A percentile compares a stretch with the other conserved stretches of the same genome.
Conservation (phyloP, 1,139 yeast genomes). For the Yamadazyma spencermartinsiae region DNA sequence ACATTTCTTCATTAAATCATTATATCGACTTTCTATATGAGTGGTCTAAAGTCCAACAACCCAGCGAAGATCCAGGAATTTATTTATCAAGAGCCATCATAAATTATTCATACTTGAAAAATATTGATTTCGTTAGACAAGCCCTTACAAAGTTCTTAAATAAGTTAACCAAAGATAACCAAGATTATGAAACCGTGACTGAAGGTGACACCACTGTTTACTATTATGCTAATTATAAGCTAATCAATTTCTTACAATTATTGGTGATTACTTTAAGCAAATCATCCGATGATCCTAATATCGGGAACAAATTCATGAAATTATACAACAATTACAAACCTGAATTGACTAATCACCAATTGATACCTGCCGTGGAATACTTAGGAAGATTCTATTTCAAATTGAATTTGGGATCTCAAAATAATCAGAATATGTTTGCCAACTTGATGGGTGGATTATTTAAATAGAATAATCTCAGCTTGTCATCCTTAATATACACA, state of each 20-base stretch:
- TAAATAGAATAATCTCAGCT: too few relatives aligned
- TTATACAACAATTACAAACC: constrained; percentile 48
- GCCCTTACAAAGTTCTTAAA: constrained; percentile 39
- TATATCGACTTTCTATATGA: constrained; percentile 56
- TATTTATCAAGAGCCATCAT: constrained; percentile 64
- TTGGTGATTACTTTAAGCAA: constrained; percentile 63
- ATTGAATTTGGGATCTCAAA: constrained; percentile 49
- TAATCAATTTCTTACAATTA: constrained; percentile 71
- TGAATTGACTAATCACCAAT: constrained; percentile 29
- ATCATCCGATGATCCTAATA: constrained; percentile 27
- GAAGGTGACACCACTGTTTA: constrained; percentile 19
- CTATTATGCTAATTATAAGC: constrained; percentile 27
- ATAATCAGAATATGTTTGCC: constrained; percentile 69
- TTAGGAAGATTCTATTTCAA: constrained; percentile 46
- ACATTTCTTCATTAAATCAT: constrained; percentile 53
- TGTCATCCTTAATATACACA: too few relatives aligned
- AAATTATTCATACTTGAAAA: constrained; percentile 66
- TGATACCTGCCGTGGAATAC: constrained; percentile 47
- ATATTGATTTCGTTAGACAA: constrained; percentile 57
- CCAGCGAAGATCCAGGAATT: constrained; percentile 45
- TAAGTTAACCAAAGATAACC: constrained; percentile 20
- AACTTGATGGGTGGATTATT: constrained; percentile 85
- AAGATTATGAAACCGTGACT: constrained; percentile 14
- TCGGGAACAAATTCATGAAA: constrained; percentile 52
- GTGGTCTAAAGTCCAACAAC: constrained; percentile 51